Base-by-base conservation (phyloP, 345 rosid genomes). In the Salix suchowensis region DNA sequence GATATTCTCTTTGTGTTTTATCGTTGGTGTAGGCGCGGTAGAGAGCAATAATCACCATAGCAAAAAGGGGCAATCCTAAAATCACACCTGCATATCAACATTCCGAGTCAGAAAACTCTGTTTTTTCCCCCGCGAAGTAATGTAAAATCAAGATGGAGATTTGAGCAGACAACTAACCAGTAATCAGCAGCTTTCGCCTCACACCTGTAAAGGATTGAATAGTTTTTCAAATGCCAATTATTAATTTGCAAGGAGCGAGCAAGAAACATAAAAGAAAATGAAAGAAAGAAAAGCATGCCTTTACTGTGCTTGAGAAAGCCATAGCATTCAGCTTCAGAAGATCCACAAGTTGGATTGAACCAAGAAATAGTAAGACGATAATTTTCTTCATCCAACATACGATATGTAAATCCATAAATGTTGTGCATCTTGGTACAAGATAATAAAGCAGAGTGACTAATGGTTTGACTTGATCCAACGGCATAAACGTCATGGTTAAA, bases 381-480 rank as follows among this genome's bases (percentile, higher is more conserved):
- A 19, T 37, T 36, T 2, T 21, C 14, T 9, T 13, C 18, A 0
- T 0, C 0, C 2, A 58, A 0, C 48, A 52, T 32, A 10, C 2
- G 0, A 32, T 32, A 4, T 32, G 34, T 0, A 32, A 32, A 0
- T 52, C 28, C 7, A 7, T 13, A 15, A n/a, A 44, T 18, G 48
- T 62, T n/a, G 28, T 32, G 10, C 74, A 77, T 77, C 79, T 61
- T 69, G 50, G 74, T 77, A 62, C 79, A 77, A 61, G 68, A 60
- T 34, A 34, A 7, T 3, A 70, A 62, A 5, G 11, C 2, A 12
- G 14, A 6, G n/a, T 46, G 34, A 62, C 66, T 39, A 0, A 14
- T 26, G 6, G 15, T 4, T 30, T 2, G 0, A 2, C 0, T 2
- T 9, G 42, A 1, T 8, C 0, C 1, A 62, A 42, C 12, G 15